A percentile compares a stretch with the other conserved stretches of the same genome.
Evolutionary conservation across 2,329 filamentous ascomycete species (phyloP).

Genomic region (Acephala macrosclerotiorum): DNA sequence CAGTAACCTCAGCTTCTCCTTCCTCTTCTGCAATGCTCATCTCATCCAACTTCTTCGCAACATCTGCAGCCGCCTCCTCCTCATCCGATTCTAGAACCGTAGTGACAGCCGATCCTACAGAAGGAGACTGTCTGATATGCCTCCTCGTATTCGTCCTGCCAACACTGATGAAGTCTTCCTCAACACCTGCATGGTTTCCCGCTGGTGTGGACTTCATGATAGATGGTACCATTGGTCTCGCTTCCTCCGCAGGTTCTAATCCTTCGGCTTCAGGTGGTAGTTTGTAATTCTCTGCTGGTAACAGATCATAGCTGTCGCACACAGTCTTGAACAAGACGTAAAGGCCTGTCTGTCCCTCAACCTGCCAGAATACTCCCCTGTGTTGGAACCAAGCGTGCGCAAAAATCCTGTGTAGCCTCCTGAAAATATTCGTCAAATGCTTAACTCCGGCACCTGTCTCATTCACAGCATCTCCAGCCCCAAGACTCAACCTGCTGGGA

Average conservation of each 20-base stretch:
- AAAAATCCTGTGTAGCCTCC: constrained; percentile 93
- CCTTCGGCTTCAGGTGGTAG: constrained; percentile 93
- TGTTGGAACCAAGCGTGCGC: constrained; percentile 99
- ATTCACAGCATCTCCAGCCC: constrained; percentile 54
- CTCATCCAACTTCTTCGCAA: constrained; percentile 54
- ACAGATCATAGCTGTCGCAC: constrained; percentile 87
- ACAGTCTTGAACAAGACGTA: constrained; percentile 98
- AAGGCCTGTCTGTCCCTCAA: constrained; percentile 88
- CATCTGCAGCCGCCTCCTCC: constrained; percentile 62
- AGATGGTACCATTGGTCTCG: constrained; percentile 44
- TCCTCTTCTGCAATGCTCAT: constrained; percentile 56
- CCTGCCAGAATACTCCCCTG: constrained; percentile 91
- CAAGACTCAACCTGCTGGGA: constrained; percentile 70
- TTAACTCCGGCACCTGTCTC: constrained; percentile 73
- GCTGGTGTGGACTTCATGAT: constrained; percentile 47
- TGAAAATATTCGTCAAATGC: constrained; percentile 93
- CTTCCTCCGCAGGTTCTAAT: constrained; percentile 63
- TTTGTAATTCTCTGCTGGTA: constrained; percentile 95
- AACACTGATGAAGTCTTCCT: constrained; percentile 61
- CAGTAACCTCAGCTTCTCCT: constrained; percentile 40
- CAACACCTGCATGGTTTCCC: constrained; percentile 46
- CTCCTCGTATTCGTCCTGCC: constrained; percentile 78
- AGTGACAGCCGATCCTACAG: constrained; percentile 78
- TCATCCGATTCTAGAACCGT: constrained; percentile 87
- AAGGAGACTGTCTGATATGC: constrained; percentile 81